phyloP scores from a whole-genome alignment of 257 asterid species.

The Ehretia macrophylla region DNA sequence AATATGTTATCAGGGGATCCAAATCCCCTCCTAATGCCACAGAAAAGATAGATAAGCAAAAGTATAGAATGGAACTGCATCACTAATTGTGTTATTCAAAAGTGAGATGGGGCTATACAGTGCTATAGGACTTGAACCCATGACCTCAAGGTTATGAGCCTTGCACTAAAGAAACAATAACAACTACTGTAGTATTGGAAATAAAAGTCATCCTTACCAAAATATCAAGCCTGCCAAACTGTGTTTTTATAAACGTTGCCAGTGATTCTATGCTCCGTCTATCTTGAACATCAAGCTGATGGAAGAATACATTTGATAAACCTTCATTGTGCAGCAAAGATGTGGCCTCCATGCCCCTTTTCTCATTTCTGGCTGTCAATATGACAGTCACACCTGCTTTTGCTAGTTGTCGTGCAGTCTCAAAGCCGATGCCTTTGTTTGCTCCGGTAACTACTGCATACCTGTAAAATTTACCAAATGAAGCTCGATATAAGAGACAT shows the following conservation, averaged over 20 bases:
- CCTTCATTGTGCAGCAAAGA: slow-evolving; percentile 50
- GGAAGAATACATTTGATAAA: slow-evolving; percentile 55
- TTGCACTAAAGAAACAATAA: too few relatives aligned
- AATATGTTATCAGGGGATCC: too few relatives aligned
- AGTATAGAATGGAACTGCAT: too few relatives aligned
- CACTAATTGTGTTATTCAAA: too few relatives aligned
- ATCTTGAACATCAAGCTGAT: slow-evolving; percentile 77
- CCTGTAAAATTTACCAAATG: slow-evolving; percentile 23
- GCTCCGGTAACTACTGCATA: slow-evolving; percentile 85
- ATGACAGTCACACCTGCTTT: slow-evolving; percentile 56
- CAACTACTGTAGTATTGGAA: too few relatives aligned
- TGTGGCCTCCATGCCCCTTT: slow-evolving; percentile 49
- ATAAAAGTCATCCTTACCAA: slow-evolving; percentile 34
- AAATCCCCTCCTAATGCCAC: too few relatives aligned
- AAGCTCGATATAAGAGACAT: background rate
- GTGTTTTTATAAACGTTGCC: slow-evolving; percentile 33
- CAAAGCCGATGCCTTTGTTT: slow-evolving; percentile 80
- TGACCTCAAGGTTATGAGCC: too few relatives aligned
- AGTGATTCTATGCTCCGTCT: slow-evolving; percentile 43
- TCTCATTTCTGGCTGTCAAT: slow-evolving; percentile 60
- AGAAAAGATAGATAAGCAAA: too few relatives aligned
- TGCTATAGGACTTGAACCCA: too few relatives aligned
- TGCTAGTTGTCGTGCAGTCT: slow-evolving; percentile 71
- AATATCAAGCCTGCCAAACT: slow-evolving; percentile 63
- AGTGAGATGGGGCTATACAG: too few relatives aligned